Percentiles rank a stretch among this genome's conserved stretches.
Conservation (phyloP, 2,329 filamentous ascomycete species). For the Conoideocrella luteorostrata region DNA sequence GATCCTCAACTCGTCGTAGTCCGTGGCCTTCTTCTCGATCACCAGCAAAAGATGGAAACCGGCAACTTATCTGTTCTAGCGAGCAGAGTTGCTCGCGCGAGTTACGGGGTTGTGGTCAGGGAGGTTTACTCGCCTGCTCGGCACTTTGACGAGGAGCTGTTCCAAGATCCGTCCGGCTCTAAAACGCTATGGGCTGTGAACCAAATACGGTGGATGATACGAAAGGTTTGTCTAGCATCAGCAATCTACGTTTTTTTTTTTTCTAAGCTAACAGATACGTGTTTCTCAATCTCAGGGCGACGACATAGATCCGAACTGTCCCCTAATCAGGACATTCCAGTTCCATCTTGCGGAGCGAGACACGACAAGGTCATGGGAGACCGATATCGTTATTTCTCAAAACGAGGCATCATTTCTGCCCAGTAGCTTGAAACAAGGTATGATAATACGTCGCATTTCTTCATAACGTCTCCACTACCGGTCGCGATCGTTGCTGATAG, state of each 20-base stretch:
- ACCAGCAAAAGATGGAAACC: conserved; percentile 39
- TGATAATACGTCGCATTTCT: conserved; percentile 6
- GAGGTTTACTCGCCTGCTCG: conserved; percentile 28
- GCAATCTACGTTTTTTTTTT: no score
- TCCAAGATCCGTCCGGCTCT: conserved; percentile 20
- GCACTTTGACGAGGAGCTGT: conserved; percentile 30
- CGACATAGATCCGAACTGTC: conserved; percentile 26
- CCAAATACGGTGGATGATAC: conserved; percentile 37
- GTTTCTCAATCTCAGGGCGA: conserved; percentile 34
- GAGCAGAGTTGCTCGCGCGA: conserved; percentile 33
- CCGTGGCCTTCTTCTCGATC: conserved; percentile 45
- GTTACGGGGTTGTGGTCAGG: conserved; percentile 35
- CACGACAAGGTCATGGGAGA: conserved; percentile 29
- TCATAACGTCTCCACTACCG: not conserved
- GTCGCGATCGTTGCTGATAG: not conserved
- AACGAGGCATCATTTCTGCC: conserved; percentile 30
- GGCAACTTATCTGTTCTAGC: conserved; percentile 35
- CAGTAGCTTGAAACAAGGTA: conserved; percentile 30
- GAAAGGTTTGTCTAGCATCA: conserved; percentile 27
- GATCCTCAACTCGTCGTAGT: conserved; percentile 51
- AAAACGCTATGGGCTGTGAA: conserved; percentile 32
- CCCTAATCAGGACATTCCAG: conserved; percentile 27
- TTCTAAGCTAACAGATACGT: no score
- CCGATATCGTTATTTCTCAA: conserved; percentile 32
- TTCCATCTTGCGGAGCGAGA: conserved; percentile 27